Conservation (phyloP, 2,329 filamentous ascomycete genomes). For the Fusarium nurragi region DNA sequence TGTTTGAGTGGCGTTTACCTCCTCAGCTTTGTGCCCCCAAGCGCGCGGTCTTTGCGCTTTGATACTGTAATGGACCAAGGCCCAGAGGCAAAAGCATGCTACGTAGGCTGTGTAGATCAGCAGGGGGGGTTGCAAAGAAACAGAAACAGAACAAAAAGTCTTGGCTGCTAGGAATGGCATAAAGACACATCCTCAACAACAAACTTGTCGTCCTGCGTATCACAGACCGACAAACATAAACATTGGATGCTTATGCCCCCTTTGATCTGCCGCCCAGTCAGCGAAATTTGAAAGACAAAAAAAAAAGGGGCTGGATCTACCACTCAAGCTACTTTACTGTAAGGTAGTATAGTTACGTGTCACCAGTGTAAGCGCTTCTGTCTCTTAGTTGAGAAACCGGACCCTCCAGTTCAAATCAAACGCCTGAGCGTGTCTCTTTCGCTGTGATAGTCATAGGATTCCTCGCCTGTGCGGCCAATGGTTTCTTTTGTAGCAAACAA, state of each 20-base stretch:
- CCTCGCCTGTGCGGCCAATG: conserved; percentile 18
- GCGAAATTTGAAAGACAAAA: background rate
- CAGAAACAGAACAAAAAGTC: conserved; percentile 12
- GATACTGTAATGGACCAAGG: conserved; percentile 14
- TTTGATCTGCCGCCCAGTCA: conserved; percentile 5
- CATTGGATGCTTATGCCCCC: conserved; percentile 6
- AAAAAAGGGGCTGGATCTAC: conserved; percentile 20
- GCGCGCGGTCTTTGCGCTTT: conserved; percentile 29
- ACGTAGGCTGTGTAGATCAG: conserved; percentile 8
- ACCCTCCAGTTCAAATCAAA: conserved; percentile 15
- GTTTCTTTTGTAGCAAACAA: conserved; percentile 6
- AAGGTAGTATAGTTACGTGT: conserved; percentile 4
- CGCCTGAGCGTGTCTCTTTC: conserved; percentile 17
- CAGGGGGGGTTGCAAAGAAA: conserved; percentile 14
- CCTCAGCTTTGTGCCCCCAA: conserved; percentile 5
- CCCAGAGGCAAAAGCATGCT: background rate
- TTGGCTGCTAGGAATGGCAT: conserved; percentile 29
- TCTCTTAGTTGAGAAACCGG: conserved; percentile 14
- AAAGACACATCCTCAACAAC: conserved; percentile 10
- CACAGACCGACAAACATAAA: conserved; percentile 19
- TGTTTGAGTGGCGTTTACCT: conserved; percentile 19
- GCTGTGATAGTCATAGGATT: conserved; percentile 5
- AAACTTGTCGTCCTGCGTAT: conserved; percentile 24
- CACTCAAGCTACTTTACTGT: background rate
- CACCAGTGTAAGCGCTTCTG: conserved; percentile 31